A percentile compares a stretch with the other conserved stretches of the same genome.
Evolutionary conservation across 768 basidiomycete genomes (phyloP).

Genomic region (Boletus huronensis): DNA sequence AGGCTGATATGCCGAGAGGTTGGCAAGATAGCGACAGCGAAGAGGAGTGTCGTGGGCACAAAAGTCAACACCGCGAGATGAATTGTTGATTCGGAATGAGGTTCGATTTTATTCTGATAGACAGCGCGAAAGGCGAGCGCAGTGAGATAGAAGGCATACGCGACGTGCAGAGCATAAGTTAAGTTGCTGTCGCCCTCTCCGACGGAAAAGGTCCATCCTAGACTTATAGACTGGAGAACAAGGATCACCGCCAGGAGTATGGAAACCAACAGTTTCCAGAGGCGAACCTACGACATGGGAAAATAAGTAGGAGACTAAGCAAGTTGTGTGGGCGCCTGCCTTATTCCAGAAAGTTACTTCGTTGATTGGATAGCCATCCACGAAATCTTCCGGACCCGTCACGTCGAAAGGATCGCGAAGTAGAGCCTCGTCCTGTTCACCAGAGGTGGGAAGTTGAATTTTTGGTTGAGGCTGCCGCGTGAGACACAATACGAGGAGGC

Average conservation of each 20-base stretch:
- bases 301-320: not conserved
- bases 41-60: slow-evolving; percentile 44
- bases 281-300: slow-evolving; percentile 44
- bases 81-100: slow-evolving; percentile 47
- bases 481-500: slow-evolving; percentile 42
- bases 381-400: slow-evolving; percentile 62
- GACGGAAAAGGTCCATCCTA: slow-evolving; percentile 46
- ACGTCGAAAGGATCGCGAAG: slow-evolving; percentile 63
- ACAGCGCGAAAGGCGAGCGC: slow-evolving; percentile 51
- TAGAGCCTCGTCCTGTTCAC: slow-evolving; percentile 23
- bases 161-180: slow-evolving; percentile 43
- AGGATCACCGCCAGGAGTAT: slow-evolving; percentile 45
- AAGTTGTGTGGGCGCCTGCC: slow-evolving; percentile 32
- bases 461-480: slow-evolving; percentile 43
- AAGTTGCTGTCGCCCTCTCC: slow-evolving; percentile 32
- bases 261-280: slow-evolving; percentile 53
- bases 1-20: slow-evolving; percentile 35
- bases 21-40: slow-evolving; percentile 56
- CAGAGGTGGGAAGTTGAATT: slow-evolving; percentile 44
- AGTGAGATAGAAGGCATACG: slow-evolving; percentile 59
- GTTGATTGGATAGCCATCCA: slow-evolving; percentile 65
- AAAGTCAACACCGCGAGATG: slow-evolving; percentile 60
- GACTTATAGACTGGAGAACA: slow-evolving; percentile 46
- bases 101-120: slow-evolving; percentile 37
- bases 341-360: slow-evolving; percentile 58